Conservation (phyloP, 2,329 filamentous ascomycete genomes). For the Sarocladium oryzae region DNA sequence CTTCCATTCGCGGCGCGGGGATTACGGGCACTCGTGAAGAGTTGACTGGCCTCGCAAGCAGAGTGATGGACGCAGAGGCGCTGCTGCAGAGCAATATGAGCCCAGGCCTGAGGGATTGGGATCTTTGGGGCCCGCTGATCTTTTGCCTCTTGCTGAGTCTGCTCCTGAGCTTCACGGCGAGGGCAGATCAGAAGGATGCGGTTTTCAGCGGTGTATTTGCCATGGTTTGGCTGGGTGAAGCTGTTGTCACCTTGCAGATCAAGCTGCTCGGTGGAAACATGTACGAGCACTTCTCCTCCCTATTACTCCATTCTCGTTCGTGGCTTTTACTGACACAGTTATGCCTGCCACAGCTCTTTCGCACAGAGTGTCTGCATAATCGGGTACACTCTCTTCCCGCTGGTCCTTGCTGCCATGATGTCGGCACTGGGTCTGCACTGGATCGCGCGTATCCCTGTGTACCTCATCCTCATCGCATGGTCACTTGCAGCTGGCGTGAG, state of each 20-base stretch:
- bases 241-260: constrained; percentile 95
- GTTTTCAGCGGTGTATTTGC: constrained; percentile 97
- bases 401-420: constrained; percentile 86
- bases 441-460: constrained; percentile 83
- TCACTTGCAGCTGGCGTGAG: constrained; percentile 92
- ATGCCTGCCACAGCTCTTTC: constrained; percentile 63
- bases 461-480: constrained; percentile 83
- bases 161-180: constrained; percentile 77
- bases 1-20: constrained; percentile 52
- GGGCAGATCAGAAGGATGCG: constrained; percentile 71
- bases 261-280: constrained; percentile 95
- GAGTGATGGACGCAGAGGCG: constrained; percentile 57
- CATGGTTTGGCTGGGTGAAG: constrained; percentile 94
- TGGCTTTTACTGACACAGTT: constrained; percentile 16
- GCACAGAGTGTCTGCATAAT: constrained; percentile 98
- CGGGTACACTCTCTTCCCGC: constrained; percentile 93
- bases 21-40: constrained; percentile 55
- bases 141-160: constrained; percentile 88
- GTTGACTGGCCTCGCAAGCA: constrained; percentile 52
- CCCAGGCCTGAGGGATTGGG: constrained; percentile 89
- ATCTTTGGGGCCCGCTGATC: constrained; percentile 93
- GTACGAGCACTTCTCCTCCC: constrained; percentile 48
- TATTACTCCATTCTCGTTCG: not conserved
- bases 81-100: constrained; percentile 69
- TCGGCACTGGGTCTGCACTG: constrained; percentile 75